These are phyloP conservation scores for Udeniomyces megalosporus DNA, from an alignment of 768 basidiomycete genomes.

Conservation along the genomic window DNA sequence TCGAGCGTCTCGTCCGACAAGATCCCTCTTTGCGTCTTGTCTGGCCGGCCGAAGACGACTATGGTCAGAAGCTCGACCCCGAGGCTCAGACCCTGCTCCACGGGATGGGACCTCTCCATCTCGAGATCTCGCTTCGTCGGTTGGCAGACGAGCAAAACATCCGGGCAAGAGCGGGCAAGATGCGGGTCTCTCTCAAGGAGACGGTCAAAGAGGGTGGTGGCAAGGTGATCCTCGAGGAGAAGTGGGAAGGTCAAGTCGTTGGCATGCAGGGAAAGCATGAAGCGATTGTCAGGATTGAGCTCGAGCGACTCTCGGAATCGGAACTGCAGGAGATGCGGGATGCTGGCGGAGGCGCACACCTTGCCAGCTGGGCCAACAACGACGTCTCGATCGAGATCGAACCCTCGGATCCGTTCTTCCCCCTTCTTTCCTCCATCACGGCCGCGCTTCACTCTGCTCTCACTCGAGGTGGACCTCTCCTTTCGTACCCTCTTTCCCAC, in stretches of 20 bases:
- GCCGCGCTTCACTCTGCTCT: conserved; percentile 32
- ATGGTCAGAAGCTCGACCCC: conserved; percentile 31
- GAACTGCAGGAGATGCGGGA: conserved; percentile 1
- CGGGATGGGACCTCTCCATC: conserved; percentile 67
- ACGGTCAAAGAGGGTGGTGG: conserved; percentile 3
- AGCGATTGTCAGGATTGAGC: conserved; percentile 40
- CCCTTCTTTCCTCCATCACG: conserved; percentile 13
- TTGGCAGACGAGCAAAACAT: conserved; percentile 47
- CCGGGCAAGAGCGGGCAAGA: not conserved
- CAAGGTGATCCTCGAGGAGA: conserved; percentile 25
- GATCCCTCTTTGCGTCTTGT: conserved; percentile 66
- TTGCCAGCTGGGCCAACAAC: conserved; percentile 53
- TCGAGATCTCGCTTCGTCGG: conserved; percentile 77
- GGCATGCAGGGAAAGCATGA: conserved; percentile 37
- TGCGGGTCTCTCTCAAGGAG: conserved; percentile 12
- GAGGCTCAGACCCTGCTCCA: conserved; percentile 73
- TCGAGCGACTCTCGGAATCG: conserved; percentile 24
- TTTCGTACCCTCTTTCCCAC: conserved; percentile 51
- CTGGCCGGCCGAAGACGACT: conserved; percentile 30
- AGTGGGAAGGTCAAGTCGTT: conserved; percentile 48
- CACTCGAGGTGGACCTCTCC: conserved; percentile 58
- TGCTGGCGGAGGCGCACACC: not conserved
- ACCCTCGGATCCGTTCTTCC: conserved; percentile 36
- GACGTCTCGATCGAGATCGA: conserved; percentile 40
- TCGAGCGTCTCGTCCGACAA: conserved; percentile 57